phyloP scores from a whole-genome alignment of 1,284 basidiomycete genomes.

The Cutaneotrichosporon mucoides region DNA sequence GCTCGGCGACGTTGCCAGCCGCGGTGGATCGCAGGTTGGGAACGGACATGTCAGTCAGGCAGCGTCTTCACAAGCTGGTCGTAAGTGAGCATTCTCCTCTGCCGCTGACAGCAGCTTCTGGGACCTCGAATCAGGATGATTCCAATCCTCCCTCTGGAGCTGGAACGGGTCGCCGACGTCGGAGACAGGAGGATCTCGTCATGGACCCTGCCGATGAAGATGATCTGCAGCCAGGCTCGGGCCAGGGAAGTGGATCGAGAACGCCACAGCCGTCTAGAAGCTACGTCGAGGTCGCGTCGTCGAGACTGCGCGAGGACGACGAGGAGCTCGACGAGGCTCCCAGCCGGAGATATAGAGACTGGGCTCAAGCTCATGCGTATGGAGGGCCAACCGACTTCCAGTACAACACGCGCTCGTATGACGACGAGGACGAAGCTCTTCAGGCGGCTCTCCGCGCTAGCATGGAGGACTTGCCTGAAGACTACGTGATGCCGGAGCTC shows the following conservation, averaged over 20 bases:
- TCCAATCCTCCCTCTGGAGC: conserved; percentile 14
- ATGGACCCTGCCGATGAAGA: conserved; percentile 12
- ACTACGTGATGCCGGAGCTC: conserved; percentile 19
- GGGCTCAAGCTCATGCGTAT: conserved; percentile 7
- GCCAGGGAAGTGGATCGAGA: conserved; percentile 1
- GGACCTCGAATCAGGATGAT: conserved; percentile 13
- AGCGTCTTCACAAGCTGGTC: conserved; percentile 4
- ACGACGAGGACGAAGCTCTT: conserved; percentile 79
- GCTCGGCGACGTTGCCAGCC: conserved; percentile 38
- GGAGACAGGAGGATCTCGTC: conserved; percentile 17
- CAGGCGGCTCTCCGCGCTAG: conserved; percentile 81
- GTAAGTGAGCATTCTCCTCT: conserved; percentile 8
- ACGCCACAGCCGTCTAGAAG: conserved; percentile 10
- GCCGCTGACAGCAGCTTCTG: conserved; percentile 17
- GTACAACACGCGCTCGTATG: conserved; percentile 54
- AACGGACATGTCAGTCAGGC: background rate
- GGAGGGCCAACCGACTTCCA: conserved; percentile 38
- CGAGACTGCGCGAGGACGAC: conserved; percentile 18
- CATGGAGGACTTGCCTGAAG: conserved; percentile 59
- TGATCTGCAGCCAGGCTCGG: conserved; percentile 4
- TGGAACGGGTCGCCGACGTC: conserved; percentile 16
- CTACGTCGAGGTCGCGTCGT: background rate
- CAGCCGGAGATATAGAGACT: background rate
- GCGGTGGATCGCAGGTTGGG: conserved; percentile 6
- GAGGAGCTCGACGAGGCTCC: conserved; percentile 21